phyloP scores from a whole-genome alignment of 2,329 filamentous ascomycete genomes.

The Penicillium capsulatum region DNA sequence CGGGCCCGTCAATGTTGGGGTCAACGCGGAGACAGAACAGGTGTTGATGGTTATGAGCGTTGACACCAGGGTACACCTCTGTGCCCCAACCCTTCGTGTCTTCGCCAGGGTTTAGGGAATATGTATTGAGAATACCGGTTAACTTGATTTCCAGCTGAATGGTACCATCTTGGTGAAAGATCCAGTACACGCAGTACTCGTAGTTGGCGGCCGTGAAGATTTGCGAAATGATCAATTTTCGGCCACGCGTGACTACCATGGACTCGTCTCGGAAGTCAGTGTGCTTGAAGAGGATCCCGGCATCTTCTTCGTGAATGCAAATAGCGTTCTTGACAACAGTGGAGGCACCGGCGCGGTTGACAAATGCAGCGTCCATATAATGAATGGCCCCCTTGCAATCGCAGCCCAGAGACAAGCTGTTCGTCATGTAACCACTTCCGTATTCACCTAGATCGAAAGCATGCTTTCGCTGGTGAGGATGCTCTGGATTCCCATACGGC shows the following conservation, averaged over 20 bases:
- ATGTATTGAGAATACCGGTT: slow-evolving; percentile 90
- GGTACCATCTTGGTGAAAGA: slow-evolving; percentile 87
- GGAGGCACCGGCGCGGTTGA: slow-evolving; percentile 69
- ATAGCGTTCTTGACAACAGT: slow-evolving; percentile 88
- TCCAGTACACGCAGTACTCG: slow-evolving; percentile 85
- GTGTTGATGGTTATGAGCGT: slow-evolving; percentile 94
- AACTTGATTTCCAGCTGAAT: slow-evolving; percentile 89
- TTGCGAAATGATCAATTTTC: slow-evolving; percentile 82
- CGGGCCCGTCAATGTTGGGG: slow-evolving; percentile 77
- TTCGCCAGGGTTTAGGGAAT: slow-evolving; percentile 73
- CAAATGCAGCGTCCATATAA: slow-evolving; percentile 84
- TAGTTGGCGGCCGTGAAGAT: slow-evolving; percentile 96
- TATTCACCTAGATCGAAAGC: slow-evolving; percentile 48
- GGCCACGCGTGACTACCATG: slow-evolving; percentile 75
- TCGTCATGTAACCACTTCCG: slow-evolving; percentile 48
- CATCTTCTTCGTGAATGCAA: slow-evolving; percentile 92
- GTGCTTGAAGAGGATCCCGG: slow-evolving; percentile 89
- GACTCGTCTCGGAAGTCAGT: slow-evolving; percentile 90
- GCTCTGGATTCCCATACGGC: slow-evolving; percentile 57
- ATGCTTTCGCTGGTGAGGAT: slow-evolving; percentile 48
- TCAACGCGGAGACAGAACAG: slow-evolving; percentile 88
- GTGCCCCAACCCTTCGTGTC: slow-evolving; percentile 85
- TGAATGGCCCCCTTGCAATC: slow-evolving; percentile 62
- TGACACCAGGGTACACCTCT: slow-evolving; percentile 84
- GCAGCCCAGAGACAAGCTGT: slow-evolving; percentile 45